These are phyloP conservation scores for Starmerella lactis-condensi DNA, from an alignment of 805 yeast species.

Conservation along the genomic window DNA sequence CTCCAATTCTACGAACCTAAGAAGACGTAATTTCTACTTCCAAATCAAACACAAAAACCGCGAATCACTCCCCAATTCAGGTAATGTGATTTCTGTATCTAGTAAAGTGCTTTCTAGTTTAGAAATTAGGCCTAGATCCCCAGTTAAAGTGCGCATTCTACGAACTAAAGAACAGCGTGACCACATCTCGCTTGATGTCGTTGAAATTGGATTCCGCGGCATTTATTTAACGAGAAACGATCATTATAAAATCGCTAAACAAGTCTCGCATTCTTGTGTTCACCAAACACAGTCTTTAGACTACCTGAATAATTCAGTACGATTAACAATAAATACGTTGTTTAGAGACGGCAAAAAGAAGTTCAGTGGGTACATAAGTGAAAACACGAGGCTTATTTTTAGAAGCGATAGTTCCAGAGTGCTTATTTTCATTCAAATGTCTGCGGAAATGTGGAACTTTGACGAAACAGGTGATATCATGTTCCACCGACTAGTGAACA, in stretches of 20 bases:
- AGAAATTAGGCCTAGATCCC: constrained; percentile 49
- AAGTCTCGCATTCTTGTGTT: constrained; percentile 43
- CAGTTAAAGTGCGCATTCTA: constrained; percentile 37
- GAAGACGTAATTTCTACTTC: constrained; percentile 16
- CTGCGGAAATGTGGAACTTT: constrained; percentile 95
- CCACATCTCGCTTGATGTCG: constrained; percentile 47
- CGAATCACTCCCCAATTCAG: constrained; percentile 3
- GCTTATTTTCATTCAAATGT: constrained; percentile 67
- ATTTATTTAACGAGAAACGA: constrained; percentile 70
- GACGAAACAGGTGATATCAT: constrained; percentile 90
- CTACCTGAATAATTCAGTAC: constrained; percentile 38
- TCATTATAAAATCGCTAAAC: constrained; percentile 69
- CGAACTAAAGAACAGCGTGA: constrained; percentile 17
- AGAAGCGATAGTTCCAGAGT: constrained; percentile 81
- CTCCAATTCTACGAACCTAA: neutral
- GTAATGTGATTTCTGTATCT: constrained; percentile 10
- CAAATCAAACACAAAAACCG: constrained; percentile 11
- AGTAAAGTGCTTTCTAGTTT: constrained; percentile 20
- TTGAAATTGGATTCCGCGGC: constrained; percentile 69
- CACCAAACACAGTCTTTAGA: constrained; percentile 46
- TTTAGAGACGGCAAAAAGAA: constrained; percentile 48
- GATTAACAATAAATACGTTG: constrained; percentile 46
- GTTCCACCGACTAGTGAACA: constrained; percentile 80
- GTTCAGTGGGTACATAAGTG: constrained; percentile 59
- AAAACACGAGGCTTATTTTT: constrained; percentile 58